Base-by-base conservation (phyloP, 1,139 yeast species). In the Maudiozyma humilis region DNA sequence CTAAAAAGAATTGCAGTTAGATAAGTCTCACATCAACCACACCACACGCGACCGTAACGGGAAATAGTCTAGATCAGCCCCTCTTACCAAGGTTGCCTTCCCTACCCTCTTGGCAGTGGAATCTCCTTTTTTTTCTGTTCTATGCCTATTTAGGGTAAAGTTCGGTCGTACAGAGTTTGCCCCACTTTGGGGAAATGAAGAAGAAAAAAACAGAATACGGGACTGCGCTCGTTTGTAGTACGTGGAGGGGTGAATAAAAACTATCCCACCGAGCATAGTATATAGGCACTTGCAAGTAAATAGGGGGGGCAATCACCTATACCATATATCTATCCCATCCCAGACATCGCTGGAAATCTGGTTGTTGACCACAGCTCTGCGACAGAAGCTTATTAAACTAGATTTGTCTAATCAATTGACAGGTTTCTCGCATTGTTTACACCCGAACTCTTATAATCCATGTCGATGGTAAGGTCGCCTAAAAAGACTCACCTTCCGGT, bases 381-480 rank as follows among this genome's bases (percentile, higher is more conserved):
- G n/a, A n/a, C n/a, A n/a, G n/a, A 6, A 23, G 6, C 6, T 23
- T 23, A 23, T 23, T 23, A 10, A 23, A 23, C 27, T 6, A 23
- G n/a, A n/a, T 6, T 23, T 10, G 27, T 23, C 6, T 23, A 23
- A 6, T 23, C 27, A 23, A 23, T 23, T 10, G 27, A 6, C 10
- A 23, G 10, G 6, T 23, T 23, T 23, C 27, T 23, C n/a, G 27
- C 10, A 23, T 23, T 23, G 27, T 23, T 23, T 23, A 23, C 27
- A 6, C 6, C 8, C 6, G 27, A 6, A 23, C 10, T 10, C 27
- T 23, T 10, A 23, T 10, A 6, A 23, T 23, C 27, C 10, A 8
- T 23, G 25, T 14, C 13, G 13, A 36, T 36, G 39, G 27, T 27
- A 36, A 36, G 39, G 17, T 36, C 39, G 2, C 39, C 23, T 3